Base-by-base conservation (phyloP, 306 rosid genomes). In the Pyrus communis region DNA sequence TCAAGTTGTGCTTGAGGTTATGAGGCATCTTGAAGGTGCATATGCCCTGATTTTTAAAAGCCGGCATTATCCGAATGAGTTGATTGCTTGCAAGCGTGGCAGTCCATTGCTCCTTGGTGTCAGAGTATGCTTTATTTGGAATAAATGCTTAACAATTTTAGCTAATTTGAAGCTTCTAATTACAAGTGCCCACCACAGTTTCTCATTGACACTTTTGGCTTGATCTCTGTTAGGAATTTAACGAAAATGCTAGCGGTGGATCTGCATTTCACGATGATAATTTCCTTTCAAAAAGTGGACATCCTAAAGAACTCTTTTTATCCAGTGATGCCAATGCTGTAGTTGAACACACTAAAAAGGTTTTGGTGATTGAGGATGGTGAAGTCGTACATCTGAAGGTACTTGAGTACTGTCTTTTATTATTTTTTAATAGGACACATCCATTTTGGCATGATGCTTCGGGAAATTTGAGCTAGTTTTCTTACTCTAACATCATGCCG, bases 1-100 rank as follows among this genome's bases (percentile, higher is more conserved):
- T 86, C 97, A 95, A 83, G 97, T 95, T 84, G 97, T 95, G 86
- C 88, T 92, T 69, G 97, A 90, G 83, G 99, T 95, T 79, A 95
- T 92, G 99, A 89, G 99, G 87, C 99, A 95, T 85, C 97, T 95
- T 75, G 99, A 95, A 81, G 99, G 99, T 82, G 99, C 99, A 69
- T 95, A 95, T 88, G 99, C 99, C 51, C 93, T 95, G 76, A 91
- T 95, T 70, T 95, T 95, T 83, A 95, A 95, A 89, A 95, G 97
- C 82, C 76, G 62, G 71, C 97, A 92, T 73, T 95, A 95, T 84
- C 99, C 97, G 30, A 92, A 92, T 84, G 99, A 95, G 82, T 82
- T 95, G 90, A 87, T 95, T 89, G 99, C 99, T 66, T 95, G 99
- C 89, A 95, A 95, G 84, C 97, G 96, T 15, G 99, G 99, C 69